These are phyloP conservation scores for Thermothelomyces thermophilus DNA, from an alignment of 2,329 filamentous ascomycete species.

Conservation along the genomic window DNA sequence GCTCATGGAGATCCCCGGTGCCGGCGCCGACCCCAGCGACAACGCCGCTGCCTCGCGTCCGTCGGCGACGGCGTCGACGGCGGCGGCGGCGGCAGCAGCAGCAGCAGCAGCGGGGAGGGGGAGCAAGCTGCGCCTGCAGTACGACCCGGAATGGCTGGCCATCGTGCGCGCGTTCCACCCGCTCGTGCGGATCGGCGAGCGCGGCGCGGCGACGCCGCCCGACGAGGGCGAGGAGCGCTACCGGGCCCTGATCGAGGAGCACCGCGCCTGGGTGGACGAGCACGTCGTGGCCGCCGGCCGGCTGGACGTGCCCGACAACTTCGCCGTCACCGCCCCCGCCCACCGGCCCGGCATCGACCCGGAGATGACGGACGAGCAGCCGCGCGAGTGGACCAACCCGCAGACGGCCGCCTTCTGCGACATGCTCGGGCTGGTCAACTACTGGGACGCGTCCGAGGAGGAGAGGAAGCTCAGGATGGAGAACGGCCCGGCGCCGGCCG, in stretches of 20 bases:
- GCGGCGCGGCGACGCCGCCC: constrained; percentile 43
- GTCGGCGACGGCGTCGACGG: too few species aligned
- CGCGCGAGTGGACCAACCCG: constrained; percentile 76
- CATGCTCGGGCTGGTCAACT: constrained; percentile 68
- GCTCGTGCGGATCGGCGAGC: constrained; percentile 58
- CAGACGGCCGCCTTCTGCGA: constrained; percentile 80
- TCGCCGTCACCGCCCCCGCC: constrained; percentile 66
- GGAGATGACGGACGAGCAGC: constrained; percentile 54
- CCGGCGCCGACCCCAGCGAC: constrained; percentile 10
- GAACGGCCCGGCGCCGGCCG: constrained; percentile 47
- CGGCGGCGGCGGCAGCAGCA: too few species aligned
- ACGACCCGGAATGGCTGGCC: constrained; percentile 93
- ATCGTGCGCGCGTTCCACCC: constrained; percentile 77
- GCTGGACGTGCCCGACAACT: constrained; percentile 70
- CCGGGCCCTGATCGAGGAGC: constrained; percentile 56
- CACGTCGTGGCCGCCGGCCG: constrained; percentile 58
- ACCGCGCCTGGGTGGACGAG: constrained; percentile 73
- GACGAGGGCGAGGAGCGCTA: constrained; percentile 67
- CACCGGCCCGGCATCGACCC: constrained; percentile 53
- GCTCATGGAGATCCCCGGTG: constrained; percentile 52
- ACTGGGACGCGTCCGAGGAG: constrained; percentile 65
- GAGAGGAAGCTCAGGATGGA: constrained; percentile 56
- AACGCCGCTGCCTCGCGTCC: too few species aligned
- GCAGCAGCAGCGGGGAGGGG: neutral
- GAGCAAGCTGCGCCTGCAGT: constrained; percentile 51